A percentile compares a stretch with the other conserved stretches of the same genome.
phyloP scores from a whole-genome alignment of 1,284 basidiomycete species.

The Phlebopus sp. region DNA sequence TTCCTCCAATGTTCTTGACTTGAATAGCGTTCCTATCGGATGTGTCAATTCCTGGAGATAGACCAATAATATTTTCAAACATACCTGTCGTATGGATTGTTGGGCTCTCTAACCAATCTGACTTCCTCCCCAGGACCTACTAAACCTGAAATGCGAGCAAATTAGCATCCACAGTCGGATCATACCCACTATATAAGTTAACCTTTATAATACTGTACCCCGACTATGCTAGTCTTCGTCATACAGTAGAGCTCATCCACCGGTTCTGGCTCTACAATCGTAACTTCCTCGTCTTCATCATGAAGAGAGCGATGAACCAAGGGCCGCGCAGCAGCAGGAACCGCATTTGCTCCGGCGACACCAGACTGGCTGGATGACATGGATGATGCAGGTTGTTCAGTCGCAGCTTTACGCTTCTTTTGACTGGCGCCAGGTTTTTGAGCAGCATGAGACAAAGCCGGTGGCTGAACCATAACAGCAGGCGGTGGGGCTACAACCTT shows the following conservation, averaged over 20 bases:
- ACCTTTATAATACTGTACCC: constrained; percentile 81
- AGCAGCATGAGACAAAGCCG: constrained; percentile 4
- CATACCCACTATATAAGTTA: constrained; percentile 4
- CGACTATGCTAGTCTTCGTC: constrained; percentile 65
- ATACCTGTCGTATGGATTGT: constrained; percentile 66
- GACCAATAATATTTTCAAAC: constrained; percentile 10
- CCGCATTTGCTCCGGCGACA: constrained; percentile 11
- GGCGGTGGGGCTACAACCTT: constrained; percentile 17
- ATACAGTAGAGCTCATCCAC: constrained; percentile 66
- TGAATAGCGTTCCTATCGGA: constrained; percentile 66
- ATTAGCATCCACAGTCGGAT: neutral
- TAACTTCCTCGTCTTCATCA: constrained; percentile 44
- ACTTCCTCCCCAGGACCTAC: constrained; percentile 80
- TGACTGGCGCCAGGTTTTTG: constrained; percentile 22
- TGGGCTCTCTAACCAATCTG: constrained; percentile 64
- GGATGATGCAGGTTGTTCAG: constrained; percentile 20
- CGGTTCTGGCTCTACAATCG: constrained; percentile 42
- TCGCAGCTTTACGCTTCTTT: constrained; percentile 37
- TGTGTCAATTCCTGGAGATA: neutral
- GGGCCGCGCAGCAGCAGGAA: constrained; percentile 10
- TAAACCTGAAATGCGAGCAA: constrained; percentile 46
- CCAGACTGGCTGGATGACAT: constrained; percentile 5
- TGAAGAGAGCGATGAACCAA: constrained; percentile 11
- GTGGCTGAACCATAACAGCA: neutral
- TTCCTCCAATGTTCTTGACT: constrained; percentile 70